Evolutionary conservation across 768 basidiomycete species (phyloP).

Genomic region (Suillus discolor): DNA sequence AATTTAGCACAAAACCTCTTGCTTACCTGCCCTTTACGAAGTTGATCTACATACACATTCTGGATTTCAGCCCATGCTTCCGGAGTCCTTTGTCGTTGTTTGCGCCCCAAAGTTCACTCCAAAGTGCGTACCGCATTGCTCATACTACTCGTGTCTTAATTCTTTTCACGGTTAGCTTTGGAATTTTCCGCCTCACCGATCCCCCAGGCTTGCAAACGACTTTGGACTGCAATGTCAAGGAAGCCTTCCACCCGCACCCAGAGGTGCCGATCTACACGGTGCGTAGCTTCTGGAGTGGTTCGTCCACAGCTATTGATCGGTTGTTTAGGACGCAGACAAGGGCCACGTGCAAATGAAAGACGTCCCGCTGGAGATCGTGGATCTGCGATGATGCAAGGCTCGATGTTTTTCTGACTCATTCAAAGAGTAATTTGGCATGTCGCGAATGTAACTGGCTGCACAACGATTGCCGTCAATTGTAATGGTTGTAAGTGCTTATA

Average conservation of each 20-base stretch:
- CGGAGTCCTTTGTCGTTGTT: slow-evolving; percentile 75
- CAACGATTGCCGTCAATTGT: no score
- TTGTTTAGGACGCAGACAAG: slow-evolving; percentile 74
- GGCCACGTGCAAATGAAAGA: slow-evolving; percentile 84
- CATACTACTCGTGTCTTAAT: neutral
- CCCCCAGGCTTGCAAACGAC: slow-evolving; percentile 81
- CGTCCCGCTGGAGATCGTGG: slow-evolving; percentile 77
- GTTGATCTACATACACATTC: slow-evolving; percentile 92
- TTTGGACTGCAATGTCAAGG: slow-evolving; percentile 63
- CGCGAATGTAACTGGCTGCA: no score
- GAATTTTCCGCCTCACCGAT: slow-evolving; percentile 88
- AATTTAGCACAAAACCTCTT: neutral
- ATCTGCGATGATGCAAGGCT: slow-evolving; percentile 53
- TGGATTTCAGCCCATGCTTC: slow-evolving; percentile 86
- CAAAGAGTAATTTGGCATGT: no score
- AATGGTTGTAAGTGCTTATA: no score
- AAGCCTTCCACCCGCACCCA: slow-evolving; percentile 87
- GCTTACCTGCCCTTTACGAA: slow-evolving; percentile 25
- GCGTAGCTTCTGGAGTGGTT: slow-evolving; percentile 29
- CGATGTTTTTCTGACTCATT: no score
- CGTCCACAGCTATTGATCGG: neutral
- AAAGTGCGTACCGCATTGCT: slow-evolving; percentile 47
- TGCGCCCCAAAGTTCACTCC: slow-evolving; percentile 83
- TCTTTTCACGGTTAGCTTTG: slow-evolving; percentile 49
- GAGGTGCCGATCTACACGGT: slow-evolving; percentile 83